A percentile compares a stretch with the other conserved stretches of the same genome.
phyloP scores from a whole-genome alignment of 306 rosid species.

The Gillenia trifoliata region DNA sequence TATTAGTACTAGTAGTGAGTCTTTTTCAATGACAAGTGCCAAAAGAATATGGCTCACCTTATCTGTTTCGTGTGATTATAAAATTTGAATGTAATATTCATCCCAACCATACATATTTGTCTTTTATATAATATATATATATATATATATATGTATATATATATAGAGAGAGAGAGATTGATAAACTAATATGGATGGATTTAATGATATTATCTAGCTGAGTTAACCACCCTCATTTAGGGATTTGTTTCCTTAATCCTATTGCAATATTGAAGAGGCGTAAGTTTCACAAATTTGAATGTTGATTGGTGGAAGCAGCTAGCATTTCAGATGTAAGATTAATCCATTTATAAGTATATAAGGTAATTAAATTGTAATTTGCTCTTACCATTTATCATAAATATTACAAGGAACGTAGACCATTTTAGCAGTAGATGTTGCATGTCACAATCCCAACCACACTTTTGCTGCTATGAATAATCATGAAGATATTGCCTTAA shows the following conservation, averaged over 20 bases:
- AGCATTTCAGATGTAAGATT: background rate
- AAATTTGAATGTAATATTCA: too few relatives aligned
- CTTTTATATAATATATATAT: background rate
- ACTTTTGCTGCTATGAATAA: background rate
- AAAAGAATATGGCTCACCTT: background rate
- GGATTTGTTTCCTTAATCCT: background rate
- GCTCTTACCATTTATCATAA: background rate
- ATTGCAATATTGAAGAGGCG: background rate
- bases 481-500: background rate
- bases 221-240: background rate
- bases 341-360: background rate
- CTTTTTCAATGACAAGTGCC: background rate
- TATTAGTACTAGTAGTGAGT: background rate
- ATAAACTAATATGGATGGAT: too few relatives aligned
- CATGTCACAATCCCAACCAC: background rate
- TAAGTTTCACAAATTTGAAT: background rate
- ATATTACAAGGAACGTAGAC: background rate
- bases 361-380: background rate
- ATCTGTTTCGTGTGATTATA: background rate
- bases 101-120: background rate
- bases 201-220: background rate
- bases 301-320: background rate
- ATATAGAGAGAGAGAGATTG: too few relatives aligned
- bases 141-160: too few relatives aligned
- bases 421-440: background rate